Percentiles rank a stretch among this genome's conserved stretches.
These are phyloP conservation scores for Cordia subcordata DNA, from an alignment of 257 asterid genomes.

Conservation along the genomic window DNA sequence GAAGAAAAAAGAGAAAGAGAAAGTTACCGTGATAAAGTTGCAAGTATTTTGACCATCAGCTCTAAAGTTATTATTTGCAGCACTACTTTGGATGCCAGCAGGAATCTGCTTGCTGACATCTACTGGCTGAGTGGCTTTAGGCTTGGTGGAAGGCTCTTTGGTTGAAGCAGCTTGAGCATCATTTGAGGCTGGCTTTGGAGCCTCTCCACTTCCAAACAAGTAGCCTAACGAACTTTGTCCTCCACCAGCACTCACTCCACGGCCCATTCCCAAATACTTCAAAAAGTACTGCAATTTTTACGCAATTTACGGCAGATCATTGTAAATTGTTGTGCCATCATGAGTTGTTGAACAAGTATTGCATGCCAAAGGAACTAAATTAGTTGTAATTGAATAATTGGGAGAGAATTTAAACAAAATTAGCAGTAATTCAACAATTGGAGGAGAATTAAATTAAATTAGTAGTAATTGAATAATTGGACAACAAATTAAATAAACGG, in stretches of 20 bases:
- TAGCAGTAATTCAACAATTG: too few relatives aligned
- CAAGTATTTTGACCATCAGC: constrained; percentile 7
- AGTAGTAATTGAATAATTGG: too few relatives aligned
- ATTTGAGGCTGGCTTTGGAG: constrained; percentile 18
- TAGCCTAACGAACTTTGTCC: constrained; percentile 88
- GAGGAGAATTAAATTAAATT: too few relatives aligned
- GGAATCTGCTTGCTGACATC: constrained; percentile 36
- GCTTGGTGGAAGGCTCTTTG: constrained; percentile 19
- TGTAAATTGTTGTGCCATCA: too few relatives aligned
- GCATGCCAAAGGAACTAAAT: too few relatives aligned
- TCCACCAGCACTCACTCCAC: constrained; percentile 87
- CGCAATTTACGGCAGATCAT: too few relatives aligned
- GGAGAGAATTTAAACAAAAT: too few relatives aligned
- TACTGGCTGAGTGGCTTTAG: constrained; percentile 8
- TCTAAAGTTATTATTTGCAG: constrained; percentile 46
- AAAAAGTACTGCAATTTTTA: too few relatives aligned
- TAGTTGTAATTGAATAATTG: too few relatives aligned
- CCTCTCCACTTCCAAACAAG: constrained; percentile 63
- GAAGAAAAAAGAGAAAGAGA: too few relatives aligned
- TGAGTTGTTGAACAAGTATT: too few relatives aligned
- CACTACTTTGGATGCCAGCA: constrained; percentile 32
- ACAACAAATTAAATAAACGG: too few relatives aligned
- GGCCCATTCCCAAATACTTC: constrained; percentile 41
- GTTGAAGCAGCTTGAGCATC: constrained; percentile 26
- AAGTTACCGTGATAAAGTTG: constrained; percentile 2